Evolutionary conservation across 306 rosid genomes (phyloP).

Genomic region (Glycyrrhiza uralensis): DNA sequence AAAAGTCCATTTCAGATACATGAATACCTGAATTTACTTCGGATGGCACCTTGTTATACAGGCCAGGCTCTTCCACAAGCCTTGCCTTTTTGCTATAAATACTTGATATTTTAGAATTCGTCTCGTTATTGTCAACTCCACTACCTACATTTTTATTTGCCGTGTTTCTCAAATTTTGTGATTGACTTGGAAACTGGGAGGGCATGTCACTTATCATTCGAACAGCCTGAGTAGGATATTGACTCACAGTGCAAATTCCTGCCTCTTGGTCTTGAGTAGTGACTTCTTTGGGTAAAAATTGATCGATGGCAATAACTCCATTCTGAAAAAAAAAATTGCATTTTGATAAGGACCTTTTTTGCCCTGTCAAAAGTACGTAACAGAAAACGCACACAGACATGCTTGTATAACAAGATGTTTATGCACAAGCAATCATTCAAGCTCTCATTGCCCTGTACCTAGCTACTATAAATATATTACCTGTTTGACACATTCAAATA

Average conservation of each 20-base stretch:
- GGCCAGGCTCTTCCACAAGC: conserved; percentile 53
- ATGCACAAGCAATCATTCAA: conserved; percentile 12
- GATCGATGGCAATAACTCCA: conserved; percentile 58
- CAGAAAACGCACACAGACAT: conserved; percentile 10
- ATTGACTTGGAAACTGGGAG: conserved; percentile 56
- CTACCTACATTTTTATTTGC: conserved; percentile 23
- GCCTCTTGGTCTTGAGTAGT: conserved; percentile 78
- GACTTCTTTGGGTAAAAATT: conserved; percentile 72
- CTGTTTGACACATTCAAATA: conserved; percentile 91
- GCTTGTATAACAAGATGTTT: conserved; percentile 13
- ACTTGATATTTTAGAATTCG: conserved; percentile 36
- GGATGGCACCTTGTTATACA: conserved; percentile 31
- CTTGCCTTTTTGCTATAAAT: conserved; percentile 64
- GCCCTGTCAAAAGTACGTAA: neutral
- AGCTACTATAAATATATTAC: conserved; percentile 45
- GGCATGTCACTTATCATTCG: conserved; percentile 47
- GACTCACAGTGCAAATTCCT: conserved; percentile 68
- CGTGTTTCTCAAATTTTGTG: conserved; percentile 38
- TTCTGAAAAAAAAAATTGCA: conserved; percentile 47
- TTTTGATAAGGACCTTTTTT: neutral
- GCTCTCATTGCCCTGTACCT: neutral
- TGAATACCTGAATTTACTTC: conserved; percentile 32
- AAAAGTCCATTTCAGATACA: conserved; percentile 34
- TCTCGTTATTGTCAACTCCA: conserved; percentile 34
- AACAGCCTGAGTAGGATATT: conserved; percentile 80